A percentile compares a stretch with the other conserved stretches of the same genome.
Evolutionary conservation across 2,329 filamentous ascomycete species (phyloP).

Genomic region (Sclerotinia nivalis): DNA sequence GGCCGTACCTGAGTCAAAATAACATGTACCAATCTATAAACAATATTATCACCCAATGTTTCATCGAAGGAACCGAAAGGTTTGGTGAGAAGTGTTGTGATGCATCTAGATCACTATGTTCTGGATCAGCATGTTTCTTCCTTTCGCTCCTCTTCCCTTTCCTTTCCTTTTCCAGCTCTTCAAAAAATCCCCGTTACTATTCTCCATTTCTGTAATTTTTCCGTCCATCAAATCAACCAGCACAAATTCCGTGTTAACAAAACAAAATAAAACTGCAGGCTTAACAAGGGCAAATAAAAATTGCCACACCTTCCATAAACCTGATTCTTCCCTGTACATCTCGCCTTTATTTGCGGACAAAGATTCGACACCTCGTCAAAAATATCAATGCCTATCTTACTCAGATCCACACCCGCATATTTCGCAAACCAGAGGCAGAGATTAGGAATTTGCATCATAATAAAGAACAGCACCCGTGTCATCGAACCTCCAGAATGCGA

Average conservation of each 20-base stretch:
- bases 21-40: conserved; percentile 47
- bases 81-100: conserved; percentile 26
- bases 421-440: conserved; percentile 42
- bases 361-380: conserved; percentile 37
- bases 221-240: no score
- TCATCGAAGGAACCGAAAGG: conserved; percentile 46
- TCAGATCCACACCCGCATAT: background rate
- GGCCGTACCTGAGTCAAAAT: conserved; percentile 37
- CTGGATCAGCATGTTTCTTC: background rate
- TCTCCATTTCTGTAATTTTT: no score
- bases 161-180: no score
- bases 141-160: no score
- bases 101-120: background rate
- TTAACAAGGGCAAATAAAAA: background rate
- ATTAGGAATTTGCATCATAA: conserved; percentile 49
- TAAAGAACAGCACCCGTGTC: conserved; percentile 45
- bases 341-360: conserved; percentile 38
- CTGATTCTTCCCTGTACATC: background rate
- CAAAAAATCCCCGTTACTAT: no score
- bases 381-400: background rate
- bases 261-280: no score
- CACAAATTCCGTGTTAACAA: no score
- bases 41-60: conserved; percentile 48
- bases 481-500: conserved; percentile 51
- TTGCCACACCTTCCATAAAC: background rate